Evolutionary conservation across 2,329 filamentous ascomycete genomes (phyloP).

Genomic region (Penicillium polonicum): DNA sequence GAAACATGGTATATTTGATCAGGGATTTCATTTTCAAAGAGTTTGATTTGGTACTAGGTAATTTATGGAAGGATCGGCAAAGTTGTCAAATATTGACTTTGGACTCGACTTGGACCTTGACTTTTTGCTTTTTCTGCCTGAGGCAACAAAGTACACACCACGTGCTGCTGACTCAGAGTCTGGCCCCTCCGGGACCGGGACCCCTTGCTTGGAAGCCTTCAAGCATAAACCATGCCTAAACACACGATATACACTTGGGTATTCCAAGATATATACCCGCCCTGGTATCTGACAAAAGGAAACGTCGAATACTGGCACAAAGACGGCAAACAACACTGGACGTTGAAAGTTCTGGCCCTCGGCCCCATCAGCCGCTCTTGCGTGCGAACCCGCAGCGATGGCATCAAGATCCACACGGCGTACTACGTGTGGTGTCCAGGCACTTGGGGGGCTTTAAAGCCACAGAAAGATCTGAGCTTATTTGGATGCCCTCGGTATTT

Average conservation of each 20-base stretch:
- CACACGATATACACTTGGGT: too few species aligned
- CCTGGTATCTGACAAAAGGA: neutral
- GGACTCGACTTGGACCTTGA: neutral
- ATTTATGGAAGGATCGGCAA: neutral
- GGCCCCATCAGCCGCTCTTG: slow-evolving; percentile 2
- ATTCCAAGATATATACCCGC: neutral
- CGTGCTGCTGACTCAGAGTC: neutral
- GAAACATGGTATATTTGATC: neutral
- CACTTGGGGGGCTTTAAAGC: neutral
- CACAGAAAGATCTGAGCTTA: slow-evolving; percentile 7
- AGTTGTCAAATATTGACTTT: neutral
- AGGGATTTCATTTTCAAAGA: neutral
- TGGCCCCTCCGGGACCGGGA: neutral
- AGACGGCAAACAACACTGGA: neutral
- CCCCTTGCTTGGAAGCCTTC: neutral
- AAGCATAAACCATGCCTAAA: neutral
- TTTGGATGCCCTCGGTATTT: neutral
- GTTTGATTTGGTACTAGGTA: slow-evolving; percentile 9
- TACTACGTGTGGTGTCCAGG: neutral
- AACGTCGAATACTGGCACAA: neutral
- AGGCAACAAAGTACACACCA: neutral
- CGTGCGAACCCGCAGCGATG: slow-evolving; percentile 13
- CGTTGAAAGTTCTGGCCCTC: neutral
- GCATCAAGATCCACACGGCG: slow-evolving; percentile 7
- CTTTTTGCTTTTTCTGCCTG: neutral